A percentile compares a stretch with the other conserved stretches of the same genome.
phyloP scores from a whole-genome alignment of 495 filamentous ascomycete species.

The Xylaria longipes region DNA sequence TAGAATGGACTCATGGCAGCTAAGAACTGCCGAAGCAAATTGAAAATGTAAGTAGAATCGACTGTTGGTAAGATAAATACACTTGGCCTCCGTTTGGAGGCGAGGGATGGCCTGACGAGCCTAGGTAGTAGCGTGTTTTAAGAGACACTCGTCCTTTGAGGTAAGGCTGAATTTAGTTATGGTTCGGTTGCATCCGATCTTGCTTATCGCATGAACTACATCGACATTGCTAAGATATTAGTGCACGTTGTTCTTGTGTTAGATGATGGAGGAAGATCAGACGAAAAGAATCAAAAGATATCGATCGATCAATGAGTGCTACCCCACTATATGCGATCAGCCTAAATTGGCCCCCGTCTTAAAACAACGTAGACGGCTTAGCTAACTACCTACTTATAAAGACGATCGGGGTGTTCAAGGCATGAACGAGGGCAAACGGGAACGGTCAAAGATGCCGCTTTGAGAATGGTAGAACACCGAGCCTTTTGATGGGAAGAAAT shows the following conservation, averaged over 20 bases:
- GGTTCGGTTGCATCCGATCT: conserved; percentile 6
- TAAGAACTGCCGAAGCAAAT: not conserved
- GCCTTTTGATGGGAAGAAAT: not conserved
- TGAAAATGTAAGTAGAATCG: not conserved
- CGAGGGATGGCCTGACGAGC: not conserved
- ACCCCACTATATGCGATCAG: conserved; percentile 3
- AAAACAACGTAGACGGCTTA: not conserved
- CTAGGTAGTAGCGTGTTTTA: not conserved
- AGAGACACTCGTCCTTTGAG: not conserved
- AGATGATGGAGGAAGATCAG: conserved; percentile 17
- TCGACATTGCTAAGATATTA: not conserved
- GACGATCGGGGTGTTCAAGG: too few species aligned
- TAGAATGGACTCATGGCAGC: not conserved
- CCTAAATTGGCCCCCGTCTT: not conserved
- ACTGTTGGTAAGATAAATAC: not conserved
- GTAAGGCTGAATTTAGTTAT: not conserved
- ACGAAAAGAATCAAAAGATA: not conserved
- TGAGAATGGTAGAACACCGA: not conserved
- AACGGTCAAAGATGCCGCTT: not conserved
- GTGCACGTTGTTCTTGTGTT: conserved; percentile 3
- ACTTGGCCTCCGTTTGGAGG: not conserved
- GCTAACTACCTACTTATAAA: too few species aligned
- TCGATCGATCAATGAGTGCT: not conserved
- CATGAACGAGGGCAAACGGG: not conserved
- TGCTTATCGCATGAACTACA: conserved; percentile 10